phyloP scores from a whole-genome alignment of 352 stramenopile genomes.

The Salisapilia sapeloensis region DNA sequence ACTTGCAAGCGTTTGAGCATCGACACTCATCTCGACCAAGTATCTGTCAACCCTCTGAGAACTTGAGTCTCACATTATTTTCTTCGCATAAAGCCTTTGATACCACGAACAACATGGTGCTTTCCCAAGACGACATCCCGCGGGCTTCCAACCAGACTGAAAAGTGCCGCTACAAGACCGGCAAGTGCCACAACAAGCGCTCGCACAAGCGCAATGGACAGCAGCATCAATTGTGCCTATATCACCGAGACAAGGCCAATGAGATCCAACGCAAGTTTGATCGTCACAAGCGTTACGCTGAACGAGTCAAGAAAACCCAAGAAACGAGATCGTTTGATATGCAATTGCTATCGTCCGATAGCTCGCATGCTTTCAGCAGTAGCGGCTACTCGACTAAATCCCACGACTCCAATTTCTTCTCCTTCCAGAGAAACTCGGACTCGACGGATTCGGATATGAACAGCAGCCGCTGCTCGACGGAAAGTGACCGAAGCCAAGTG shows the following conservation, averaged over 20 bases:
- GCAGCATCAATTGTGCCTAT: constrained; percentile 74
- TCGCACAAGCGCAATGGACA: constrained; percentile 76
- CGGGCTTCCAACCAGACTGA: too few relatives aligned
- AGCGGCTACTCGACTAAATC: constrained; percentile 1
- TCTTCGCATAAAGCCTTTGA: too few relatives aligned
- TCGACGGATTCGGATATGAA: constrained; percentile 50
- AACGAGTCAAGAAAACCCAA: constrained; percentile 27
- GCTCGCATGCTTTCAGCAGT: constrained; percentile 2
- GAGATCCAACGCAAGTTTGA: constrained; percentile 83
- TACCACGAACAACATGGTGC: too few relatives aligned
- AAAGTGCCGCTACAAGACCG: constrained; percentile 76
- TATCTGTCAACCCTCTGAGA: too few relatives aligned
- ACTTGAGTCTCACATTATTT: too few relatives aligned
- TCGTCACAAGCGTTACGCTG: constrained; percentile 69
- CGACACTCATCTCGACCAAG: too few relatives aligned
- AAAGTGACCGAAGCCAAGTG: constrained; percentile 23
- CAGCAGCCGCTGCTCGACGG: constrained; percentile 26
- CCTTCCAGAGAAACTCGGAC: too few relatives aligned
- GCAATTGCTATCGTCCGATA: constrained; percentile 1
- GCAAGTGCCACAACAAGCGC: constrained; percentile 69
- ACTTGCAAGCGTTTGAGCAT: too few relatives aligned
- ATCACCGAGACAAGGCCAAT: constrained; percentile 81
- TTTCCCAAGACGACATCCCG: too few relatives aligned
- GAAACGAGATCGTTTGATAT: neutral
- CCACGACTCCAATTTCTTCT: neutral